phyloP scores from a whole-genome alignment of 2,329 filamentous ascomycete genomes.

The Sporothrix brasiliensis region DNA sequence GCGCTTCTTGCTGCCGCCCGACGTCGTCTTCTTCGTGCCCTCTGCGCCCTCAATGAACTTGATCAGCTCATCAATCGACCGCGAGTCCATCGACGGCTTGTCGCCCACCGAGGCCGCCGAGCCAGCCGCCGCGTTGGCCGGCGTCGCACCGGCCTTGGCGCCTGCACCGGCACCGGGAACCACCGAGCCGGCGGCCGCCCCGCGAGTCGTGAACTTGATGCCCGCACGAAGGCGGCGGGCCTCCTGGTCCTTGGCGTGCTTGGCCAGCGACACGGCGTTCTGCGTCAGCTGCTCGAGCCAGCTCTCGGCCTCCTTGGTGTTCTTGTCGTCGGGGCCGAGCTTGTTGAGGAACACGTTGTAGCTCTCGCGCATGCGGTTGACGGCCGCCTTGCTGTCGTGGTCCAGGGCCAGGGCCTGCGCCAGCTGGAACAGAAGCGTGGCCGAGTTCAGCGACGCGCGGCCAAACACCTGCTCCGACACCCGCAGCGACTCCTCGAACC shows the following conservation, averaged over 20 bases:
- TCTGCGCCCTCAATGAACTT: constrained; percentile 87
- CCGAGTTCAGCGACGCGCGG: constrained; percentile 86
- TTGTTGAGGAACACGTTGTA: constrained; percentile 92
- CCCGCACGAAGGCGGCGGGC: constrained; percentile 70
- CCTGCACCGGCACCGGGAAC: constrained; percentile 46
- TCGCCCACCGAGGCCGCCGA: constrained; percentile 40
- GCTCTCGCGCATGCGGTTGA: constrained; percentile 91
- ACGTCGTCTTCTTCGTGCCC: constrained; percentile 51
- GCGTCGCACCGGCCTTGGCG: constrained; percentile 34
- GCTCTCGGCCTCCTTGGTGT: constrained; percentile 95
- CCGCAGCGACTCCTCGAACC: constrained; percentile 91
- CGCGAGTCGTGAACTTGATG: constrained; percentile 67
- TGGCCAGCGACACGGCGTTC: constrained; percentile 91
- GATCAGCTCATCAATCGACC: constrained; percentile 90
- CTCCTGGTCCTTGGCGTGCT: constrained; percentile 86
- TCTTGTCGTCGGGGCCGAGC: constrained; percentile 87
- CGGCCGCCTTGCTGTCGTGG: constrained; percentile 87
- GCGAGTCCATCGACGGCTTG: constrained; percentile 63
- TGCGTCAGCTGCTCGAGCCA: constrained; percentile 97
- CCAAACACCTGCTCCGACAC: constrained; percentile 91
- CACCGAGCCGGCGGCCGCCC: constrained; percentile 57
- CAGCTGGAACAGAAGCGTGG: constrained; percentile 94
- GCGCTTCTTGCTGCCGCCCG: constrained; percentile 32
- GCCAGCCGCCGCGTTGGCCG: constrained; percentile 44
- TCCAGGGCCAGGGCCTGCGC: constrained; percentile 95